phyloP scores from a whole-genome alignment of 805 yeast species.

The Brettanomyces bruxellensis region DNA sequence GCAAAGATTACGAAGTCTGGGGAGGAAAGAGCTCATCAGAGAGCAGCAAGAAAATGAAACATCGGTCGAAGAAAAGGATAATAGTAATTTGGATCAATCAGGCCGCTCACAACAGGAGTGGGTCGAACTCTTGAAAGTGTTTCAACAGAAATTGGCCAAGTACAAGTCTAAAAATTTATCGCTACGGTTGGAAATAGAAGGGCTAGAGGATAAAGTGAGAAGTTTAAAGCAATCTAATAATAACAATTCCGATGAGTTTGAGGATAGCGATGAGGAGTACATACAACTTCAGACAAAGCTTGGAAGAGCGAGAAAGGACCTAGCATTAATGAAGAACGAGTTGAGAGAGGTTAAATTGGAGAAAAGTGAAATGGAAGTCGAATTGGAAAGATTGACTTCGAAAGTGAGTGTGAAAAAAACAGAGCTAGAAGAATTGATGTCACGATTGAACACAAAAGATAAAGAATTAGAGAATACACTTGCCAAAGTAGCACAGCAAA shows the following conservation, averaged over 20 bases:
- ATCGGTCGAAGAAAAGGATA: neutral
- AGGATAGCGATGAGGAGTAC: neutral
- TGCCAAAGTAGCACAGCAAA: too few species aligned
- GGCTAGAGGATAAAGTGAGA: neutral
- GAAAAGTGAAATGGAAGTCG: too few species aligned
- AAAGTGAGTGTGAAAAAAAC: too few species aligned
- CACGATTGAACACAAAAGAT: too few species aligned
- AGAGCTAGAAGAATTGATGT: too few species aligned
- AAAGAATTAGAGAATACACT: too few species aligned
- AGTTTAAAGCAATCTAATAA: neutral
- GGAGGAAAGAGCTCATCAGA: conserved; percentile 2
- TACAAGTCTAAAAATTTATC: neutral
- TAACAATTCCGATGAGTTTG: neutral
- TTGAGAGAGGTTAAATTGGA: too few species aligned
- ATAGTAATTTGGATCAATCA: neutral
- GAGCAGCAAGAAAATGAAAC: neutral
- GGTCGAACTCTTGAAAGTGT: neutral
- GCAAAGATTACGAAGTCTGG: conserved; percentile 3
- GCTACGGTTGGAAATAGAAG: neutral
- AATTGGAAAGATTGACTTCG: too few species aligned
- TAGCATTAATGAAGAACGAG: too few species aligned
- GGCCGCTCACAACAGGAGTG: neutral
- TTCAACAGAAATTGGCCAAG: neutral
- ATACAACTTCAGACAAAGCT: neutral
- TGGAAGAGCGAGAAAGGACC: neutral